Conservation (phyloP, 2,329 filamentous ascomycete genomes). For the Calonectria montana region DNA sequence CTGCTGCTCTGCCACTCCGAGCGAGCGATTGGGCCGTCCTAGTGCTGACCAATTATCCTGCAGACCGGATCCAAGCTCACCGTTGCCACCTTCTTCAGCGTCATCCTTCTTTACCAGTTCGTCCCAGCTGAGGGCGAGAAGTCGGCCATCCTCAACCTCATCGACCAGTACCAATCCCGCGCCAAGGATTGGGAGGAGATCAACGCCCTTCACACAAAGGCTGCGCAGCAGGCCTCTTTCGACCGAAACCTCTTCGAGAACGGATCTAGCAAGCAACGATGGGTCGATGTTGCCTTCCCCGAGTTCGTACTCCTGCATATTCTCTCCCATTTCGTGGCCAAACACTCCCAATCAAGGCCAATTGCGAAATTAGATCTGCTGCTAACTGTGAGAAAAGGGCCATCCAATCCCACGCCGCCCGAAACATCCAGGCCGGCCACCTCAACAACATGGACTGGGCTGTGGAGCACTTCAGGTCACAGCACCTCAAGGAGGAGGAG, state of each 20-base stretch:
- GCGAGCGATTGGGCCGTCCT: constrained; percentile 9
- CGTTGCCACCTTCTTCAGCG: constrained; percentile 57
- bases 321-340: neutral
- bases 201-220: constrained; percentile 63
- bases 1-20: neutral
- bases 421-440: constrained; percentile 67
- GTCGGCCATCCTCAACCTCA: constrained; percentile 58
- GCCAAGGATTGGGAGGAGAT: constrained; percentile 62
- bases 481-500: constrained; percentile 66
- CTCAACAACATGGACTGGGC: constrained; percentile 65
- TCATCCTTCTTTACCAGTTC: constrained; percentile 60
- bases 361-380: neutral
- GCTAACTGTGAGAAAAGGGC: constrained; percentile 53
- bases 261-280: constrained; percentile 54
- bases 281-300: constrained; percentile 65
- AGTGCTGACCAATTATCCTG: constrained; percentile 27
- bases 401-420: constrained; percentile 61
- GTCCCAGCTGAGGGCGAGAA: constrained; percentile 63
- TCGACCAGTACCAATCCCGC: constrained; percentile 60
- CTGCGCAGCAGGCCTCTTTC: constrained; percentile 66
- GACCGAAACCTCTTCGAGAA: constrained; percentile 67
- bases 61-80: constrained; percentile 63
- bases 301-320: constrained; percentile 60
- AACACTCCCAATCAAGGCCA: neutral
- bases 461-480: constrained; percentile 67